Evolutionary conservation across 1,284 basidiomycete genomes (phyloP).

Genomic region (Cryptococcus sp.): DNA sequence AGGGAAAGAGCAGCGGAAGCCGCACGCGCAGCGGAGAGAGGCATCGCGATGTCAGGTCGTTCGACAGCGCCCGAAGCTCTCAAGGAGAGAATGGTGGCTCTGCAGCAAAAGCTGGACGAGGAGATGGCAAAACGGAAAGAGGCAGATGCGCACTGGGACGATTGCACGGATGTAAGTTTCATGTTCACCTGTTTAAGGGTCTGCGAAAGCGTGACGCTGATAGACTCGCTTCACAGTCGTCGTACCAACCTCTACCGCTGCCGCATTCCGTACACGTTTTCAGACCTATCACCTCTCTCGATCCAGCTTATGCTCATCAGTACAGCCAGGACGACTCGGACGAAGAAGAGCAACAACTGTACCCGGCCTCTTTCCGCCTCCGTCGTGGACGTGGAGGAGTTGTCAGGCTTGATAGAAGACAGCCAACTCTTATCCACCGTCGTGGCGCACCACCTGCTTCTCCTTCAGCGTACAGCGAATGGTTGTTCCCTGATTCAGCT

Average conservation of each 20-base stretch:
- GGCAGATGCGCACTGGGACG: conserved; percentile 77
- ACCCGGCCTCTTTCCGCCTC: conserved; percentile 62
- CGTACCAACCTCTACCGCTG: conserved; percentile 62
- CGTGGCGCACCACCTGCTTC: conserved; percentile 29
- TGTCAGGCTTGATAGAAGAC: conserved; percentile 72
- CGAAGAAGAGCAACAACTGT: conserved; percentile 18
- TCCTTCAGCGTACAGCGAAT: conserved; percentile 25
- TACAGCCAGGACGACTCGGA: conserved; percentile 43
- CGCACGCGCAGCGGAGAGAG: conserved; percentile 26
- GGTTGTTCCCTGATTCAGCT: conserved; percentile 39
- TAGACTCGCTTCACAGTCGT: conserved; percentile 57
- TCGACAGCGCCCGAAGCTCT: conserved; percentile 46
- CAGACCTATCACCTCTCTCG: conserved; percentile 48
- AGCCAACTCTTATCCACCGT: conserved; percentile 40
- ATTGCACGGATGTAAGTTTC: conserved; percentile 69
- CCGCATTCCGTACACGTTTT: conserved; percentile 55
- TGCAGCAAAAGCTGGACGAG: conserved; percentile 68
- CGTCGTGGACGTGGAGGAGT: conserved; percentile 80
- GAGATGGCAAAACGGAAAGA: conserved; percentile 65
- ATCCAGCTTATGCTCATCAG: conserved; percentile 34
- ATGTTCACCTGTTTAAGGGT: neutral
- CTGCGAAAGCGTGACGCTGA: conserved; percentile 9
- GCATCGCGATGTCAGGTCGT: conserved; percentile 26
- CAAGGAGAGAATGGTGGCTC: conserved; percentile 63
- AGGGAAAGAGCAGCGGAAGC: conserved; percentile 41